phyloP scores from a whole-genome alignment of 108 stramenopile genomes.

The Discostella stelligeroides region DNA sequence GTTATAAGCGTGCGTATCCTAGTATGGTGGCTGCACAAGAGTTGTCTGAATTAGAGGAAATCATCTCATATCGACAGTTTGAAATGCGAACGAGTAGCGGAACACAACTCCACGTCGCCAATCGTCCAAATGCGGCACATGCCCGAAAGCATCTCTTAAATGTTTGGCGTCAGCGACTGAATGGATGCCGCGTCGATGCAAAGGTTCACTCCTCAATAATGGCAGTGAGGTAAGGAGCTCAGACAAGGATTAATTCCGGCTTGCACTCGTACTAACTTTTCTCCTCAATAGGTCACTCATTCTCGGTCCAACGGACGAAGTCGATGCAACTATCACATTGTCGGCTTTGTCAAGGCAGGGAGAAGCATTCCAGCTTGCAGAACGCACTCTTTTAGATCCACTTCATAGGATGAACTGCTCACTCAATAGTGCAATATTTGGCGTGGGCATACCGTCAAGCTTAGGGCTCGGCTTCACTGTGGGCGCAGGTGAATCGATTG shows the following conservation, averaged over 20 bases:
- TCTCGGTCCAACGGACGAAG: constrained; percentile 83
- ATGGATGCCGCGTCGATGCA: constrained; percentile 85
- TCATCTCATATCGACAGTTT: constrained; percentile 81
- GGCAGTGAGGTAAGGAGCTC: constrained; percentile 86
- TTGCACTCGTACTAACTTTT: background rate
- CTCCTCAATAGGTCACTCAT: constrained; percentile 7
- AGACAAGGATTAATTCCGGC: constrained; percentile 9
- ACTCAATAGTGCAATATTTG: constrained; percentile 73
- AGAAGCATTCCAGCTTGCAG: constrained; percentile 79
- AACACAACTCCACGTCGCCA: constrained; percentile 57
- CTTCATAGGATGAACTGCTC: constrained; percentile 65
- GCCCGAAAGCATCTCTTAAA: constrained; percentile 65
- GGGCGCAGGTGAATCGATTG: constrained; percentile 39
- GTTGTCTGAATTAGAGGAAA: constrained; percentile 93
- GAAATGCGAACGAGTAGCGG: constrained; percentile 50
- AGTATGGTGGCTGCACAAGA: constrained; percentile 93
- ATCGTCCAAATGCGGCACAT: constrained; percentile 52
- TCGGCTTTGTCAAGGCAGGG: constrained; percentile 91
- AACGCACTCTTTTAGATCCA: constrained; percentile 83
- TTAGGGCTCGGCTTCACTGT: constrained; percentile 35
- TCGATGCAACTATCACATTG: constrained; percentile 91
- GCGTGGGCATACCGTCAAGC: constrained; percentile 59
- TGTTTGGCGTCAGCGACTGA: constrained; percentile 85
- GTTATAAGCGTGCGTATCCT: constrained; percentile 88
- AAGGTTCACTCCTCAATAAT: constrained; percentile 90